These are phyloP conservation scores for Phlebopus sp. DNA, from an alignment of 1,284 basidiomycete species.

Conservation along the genomic window DNA sequence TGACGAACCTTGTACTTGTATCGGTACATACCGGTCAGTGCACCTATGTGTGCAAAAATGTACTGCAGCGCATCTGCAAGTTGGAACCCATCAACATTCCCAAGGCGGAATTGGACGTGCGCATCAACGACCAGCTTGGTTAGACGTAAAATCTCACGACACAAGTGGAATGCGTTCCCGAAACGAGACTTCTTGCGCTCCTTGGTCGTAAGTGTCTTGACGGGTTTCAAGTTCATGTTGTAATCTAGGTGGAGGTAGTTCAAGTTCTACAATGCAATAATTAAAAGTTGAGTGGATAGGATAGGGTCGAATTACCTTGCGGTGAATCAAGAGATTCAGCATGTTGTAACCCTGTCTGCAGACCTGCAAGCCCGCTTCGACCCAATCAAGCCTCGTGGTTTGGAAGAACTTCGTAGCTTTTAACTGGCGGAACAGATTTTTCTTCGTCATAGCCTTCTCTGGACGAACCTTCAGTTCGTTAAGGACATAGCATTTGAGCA, in stretches of 20 bases:
- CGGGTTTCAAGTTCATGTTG: constrained; percentile 96
- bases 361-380: constrained; percentile 98
- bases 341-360: constrained; percentile 99
- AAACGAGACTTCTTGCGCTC: constrained; percentile 99
- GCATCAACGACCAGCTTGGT: constrained; percentile 99
- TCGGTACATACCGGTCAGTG: constrained; percentile 98
- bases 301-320: constrained; percentile 62
- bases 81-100: constrained; percentile 99
- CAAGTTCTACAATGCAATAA: constrained; percentile 61
- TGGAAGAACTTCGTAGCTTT: constrained; percentile 99
- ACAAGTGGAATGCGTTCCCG: constrained; percentile 98
- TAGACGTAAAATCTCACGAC: constrained; percentile 94
- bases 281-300: constrained; percentile 1
- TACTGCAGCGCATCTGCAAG: constrained; percentile 98
- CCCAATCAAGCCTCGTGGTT: constrained; percentile 97
- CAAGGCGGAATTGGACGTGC: constrained; percentile 97
- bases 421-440: constrained; percentile 92
- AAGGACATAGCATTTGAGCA: constrained; percentile 94
- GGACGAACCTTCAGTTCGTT: constrained; percentile 88
- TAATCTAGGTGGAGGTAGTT: constrained; percentile 94
- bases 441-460: constrained; percentile 97
- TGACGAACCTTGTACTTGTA: constrained; percentile 92
- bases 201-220: constrained; percentile 99
- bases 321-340: constrained; percentile 97
- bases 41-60: constrained; percentile 96